A percentile compares a stretch with the other conserved stretches of the same genome.
Evolutionary conservation across 257 asterid species (phyloP).

Genomic region (Nicotiana sylvestris): DNA sequence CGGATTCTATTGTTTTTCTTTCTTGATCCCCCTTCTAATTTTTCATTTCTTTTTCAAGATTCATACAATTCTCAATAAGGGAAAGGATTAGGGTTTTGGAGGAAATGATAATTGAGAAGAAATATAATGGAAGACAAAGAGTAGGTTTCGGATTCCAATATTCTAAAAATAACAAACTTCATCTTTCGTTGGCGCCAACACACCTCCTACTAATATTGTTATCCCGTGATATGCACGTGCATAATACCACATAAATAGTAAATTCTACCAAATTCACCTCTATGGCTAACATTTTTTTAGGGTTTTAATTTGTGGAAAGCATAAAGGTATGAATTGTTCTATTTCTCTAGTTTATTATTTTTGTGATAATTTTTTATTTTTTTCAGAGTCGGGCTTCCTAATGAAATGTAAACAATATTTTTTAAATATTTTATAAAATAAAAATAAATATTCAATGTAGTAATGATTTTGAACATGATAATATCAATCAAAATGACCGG

Average conservation of each 20-base stretch:
- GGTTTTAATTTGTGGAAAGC: not conserved
- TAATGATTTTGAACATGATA: too few relatives aligned
- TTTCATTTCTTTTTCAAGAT: not conserved
- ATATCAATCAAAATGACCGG: too few relatives aligned
- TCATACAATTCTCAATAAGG: not conserved
- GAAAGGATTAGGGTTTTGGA: constrained; percentile 4
- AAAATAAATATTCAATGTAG: not conserved
- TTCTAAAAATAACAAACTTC: not conserved
- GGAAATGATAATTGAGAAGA: not conserved
- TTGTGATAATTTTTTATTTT: not conserved
- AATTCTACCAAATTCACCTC: not conserved
- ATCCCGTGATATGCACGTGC: not conserved
- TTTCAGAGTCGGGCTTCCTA: not conserved
- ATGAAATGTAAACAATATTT: not conserved
- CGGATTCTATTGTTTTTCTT: not conserved
- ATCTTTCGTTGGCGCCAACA: constrained; percentile 1
- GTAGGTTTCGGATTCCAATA: not conserved
- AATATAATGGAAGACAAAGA: not conserved
- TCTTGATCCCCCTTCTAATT: not conserved
- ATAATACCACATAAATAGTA: not conserved
- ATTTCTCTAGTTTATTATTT: not conserved
- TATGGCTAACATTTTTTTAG: not conserved
- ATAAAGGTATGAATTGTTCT: not conserved
- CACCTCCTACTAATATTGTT: not conserved
- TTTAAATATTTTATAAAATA: not conserved